Conservation (phyloP, 768 basidiomycete genomes). For the Podaxis mareebaensis region DNA sequence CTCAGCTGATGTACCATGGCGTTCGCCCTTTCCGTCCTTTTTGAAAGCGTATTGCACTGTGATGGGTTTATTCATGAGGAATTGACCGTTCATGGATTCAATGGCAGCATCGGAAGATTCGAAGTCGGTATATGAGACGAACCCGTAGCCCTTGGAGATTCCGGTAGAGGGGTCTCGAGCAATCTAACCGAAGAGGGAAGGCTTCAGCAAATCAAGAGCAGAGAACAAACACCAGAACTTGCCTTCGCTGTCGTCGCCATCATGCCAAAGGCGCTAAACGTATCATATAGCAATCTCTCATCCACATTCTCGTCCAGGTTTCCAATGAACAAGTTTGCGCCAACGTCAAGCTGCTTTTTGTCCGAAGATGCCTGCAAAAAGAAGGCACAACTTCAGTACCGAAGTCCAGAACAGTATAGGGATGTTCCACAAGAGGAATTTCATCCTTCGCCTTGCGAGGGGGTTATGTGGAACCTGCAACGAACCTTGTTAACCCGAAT, state of each 20-base stretch:
- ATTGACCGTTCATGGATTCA: conserved; percentile 96
- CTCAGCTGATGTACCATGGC: conserved; percentile 97
- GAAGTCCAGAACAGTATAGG: not conserved
- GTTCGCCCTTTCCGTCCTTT: conserved; percentile 97
- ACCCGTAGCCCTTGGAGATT: conserved; percentile 94
- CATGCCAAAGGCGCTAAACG: conserved; percentile 92
- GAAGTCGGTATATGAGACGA: conserved; percentile 96
- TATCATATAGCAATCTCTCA: conserved; percentile 89
- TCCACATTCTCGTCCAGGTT: conserved; percentile 95
- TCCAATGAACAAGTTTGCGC: conserved; percentile 96
- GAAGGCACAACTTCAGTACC: conserved; percentile 18
- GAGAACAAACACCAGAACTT: conserved; percentile 23
- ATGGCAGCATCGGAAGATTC: conserved; percentile 95
- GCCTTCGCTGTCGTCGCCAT: conserved; percentile 93
- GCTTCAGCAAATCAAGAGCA: conserved; percentile 7
- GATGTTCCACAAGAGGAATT: not conserved
- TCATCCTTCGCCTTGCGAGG: conserved; percentile 1
- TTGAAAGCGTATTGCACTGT: conserved; percentile 99
- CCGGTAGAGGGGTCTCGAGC: conserved; percentile 86
- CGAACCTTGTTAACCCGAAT: conserved; percentile 97
- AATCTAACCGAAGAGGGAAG: conserved; percentile 53
- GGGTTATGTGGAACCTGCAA: conserved; percentile 23
- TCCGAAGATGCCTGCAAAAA: conserved; percentile 85
- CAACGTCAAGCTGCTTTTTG: conserved; percentile 97
- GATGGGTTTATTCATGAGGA: conserved; percentile 98